These are phyloP conservation scores for Picea abies DNA, from an alignment of 83 land plant species.

Conservation along the genomic window DNA sequence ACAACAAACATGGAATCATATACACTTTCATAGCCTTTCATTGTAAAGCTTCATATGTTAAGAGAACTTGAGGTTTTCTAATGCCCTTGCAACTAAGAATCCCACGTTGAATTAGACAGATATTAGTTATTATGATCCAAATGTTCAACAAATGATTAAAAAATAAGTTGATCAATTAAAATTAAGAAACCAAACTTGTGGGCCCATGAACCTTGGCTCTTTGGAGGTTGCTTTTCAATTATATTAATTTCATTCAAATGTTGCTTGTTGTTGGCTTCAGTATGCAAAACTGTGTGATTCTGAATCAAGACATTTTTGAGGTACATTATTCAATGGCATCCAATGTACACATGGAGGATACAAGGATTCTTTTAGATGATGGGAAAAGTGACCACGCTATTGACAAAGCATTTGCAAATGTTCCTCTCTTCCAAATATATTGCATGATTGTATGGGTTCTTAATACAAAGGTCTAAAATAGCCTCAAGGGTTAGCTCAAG, in stretches of 20 bases:
- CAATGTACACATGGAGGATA: slow-evolving; percentile 89
- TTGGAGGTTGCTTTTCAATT: slow-evolving; percentile 76
- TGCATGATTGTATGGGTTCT: slow-evolving; percentile 99
- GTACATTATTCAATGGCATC: slow-evolving; percentile 88
- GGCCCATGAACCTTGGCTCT: slow-evolving; percentile 98
- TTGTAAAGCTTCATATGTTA: slow-evolving; percentile 96
- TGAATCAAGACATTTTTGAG: slow-evolving; percentile 86
- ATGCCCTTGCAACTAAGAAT: slow-evolving; percentile 45
- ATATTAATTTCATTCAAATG: slow-evolving; percentile 66
- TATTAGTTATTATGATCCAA: slow-evolving; percentile 30
- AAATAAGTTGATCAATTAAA: slow-evolving; percentile 84
- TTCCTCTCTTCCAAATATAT: slow-evolving; percentile 85
- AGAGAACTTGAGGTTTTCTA: slow-evolving; percentile 84
- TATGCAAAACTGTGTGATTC: slow-evolving; percentile 96
- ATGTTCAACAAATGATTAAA: slow-evolving; percentile 44
- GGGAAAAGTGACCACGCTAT: slow-evolving; percentile 86
- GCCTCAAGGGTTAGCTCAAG: too few species aligned
- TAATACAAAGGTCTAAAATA: slow-evolving; percentile 72
- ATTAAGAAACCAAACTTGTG: slow-evolving; percentile 89
- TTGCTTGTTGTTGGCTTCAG: slow-evolving; percentile 96
- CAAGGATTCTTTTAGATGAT: slow-evolving; percentile 88
- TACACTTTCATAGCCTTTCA: slow-evolving; percentile 83
- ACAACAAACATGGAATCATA: slow-evolving; percentile 99
- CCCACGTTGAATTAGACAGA: slow-evolving; percentile 47
- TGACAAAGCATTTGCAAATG: slow-evolving; percentile 75